Evolutionary conservation across 108 stramenopile species (phyloP).

Genomic region (Nannochloropsis salina): DNA sequence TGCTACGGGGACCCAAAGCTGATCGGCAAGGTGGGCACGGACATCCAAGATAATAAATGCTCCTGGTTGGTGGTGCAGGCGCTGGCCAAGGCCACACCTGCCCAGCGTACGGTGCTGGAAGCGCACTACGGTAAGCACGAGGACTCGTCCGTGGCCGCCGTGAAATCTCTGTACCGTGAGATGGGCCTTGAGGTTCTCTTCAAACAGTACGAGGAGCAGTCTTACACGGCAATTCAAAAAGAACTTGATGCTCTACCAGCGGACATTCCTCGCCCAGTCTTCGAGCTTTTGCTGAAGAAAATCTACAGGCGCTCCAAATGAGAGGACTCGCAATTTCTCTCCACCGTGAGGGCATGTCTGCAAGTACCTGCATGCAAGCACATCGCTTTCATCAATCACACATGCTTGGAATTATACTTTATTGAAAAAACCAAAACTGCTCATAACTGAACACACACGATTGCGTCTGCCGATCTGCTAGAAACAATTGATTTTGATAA

Average conservation of each 20-base stretch:
- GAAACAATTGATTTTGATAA: too few relatives aligned
- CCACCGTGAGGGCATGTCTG: too few relatives aligned
- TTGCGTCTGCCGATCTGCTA: too few relatives aligned
- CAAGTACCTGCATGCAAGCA: too few relatives aligned
- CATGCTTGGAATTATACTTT: too few relatives aligned
- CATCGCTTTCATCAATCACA: too few relatives aligned
- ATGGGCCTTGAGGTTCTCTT: slow-evolving; percentile 67
- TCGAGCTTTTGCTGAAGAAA: slow-evolving; percentile 75
- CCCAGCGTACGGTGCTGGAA: slow-evolving; percentile 54
- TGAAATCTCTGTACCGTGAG: slow-evolving; percentile 77
- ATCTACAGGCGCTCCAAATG: slow-evolving; percentile 92
- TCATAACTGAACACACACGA: too few relatives aligned
- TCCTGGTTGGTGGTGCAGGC: slow-evolving; percentile 93
- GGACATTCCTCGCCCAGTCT: slow-evolving; percentile 61
- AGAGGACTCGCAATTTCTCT: background rate
- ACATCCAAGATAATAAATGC: slow-evolving; percentile 99
- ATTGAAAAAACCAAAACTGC: too few relatives aligned
- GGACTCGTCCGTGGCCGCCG: slow-evolving; percentile 56
- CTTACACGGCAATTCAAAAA: slow-evolving; percentile 57
- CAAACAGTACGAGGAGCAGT: slow-evolving; percentile 74
- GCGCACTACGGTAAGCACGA: slow-evolving; percentile 80
- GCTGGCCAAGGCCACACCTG: slow-evolving; percentile 41
- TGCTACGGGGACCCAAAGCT: slow-evolving; percentile 84
- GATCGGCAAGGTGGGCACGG: slow-evolving; percentile 98
- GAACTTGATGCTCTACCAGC: slow-evolving; percentile 58